Evolutionary conservation across 768 basidiomycete species (phyloP).

Genomic region (Macrolepiota albuminosa): DNA sequence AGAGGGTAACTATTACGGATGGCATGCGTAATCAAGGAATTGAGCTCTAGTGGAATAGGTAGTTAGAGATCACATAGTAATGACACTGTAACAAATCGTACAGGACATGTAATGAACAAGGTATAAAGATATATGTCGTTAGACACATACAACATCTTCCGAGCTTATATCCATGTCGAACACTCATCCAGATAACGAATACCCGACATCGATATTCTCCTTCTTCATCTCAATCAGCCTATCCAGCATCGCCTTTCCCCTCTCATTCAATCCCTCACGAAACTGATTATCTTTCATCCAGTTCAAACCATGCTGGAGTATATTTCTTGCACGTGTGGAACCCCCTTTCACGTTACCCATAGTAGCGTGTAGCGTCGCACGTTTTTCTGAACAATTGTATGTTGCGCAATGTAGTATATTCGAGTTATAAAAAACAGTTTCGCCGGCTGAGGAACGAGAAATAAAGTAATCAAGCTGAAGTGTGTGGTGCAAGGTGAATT

Average conservation of each 20-base stretch:
- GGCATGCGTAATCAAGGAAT: too few species aligned
- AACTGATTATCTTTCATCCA: constrained; percentile 65
- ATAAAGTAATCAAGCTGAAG: background rate
- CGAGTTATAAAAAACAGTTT: constrained; percentile 77
- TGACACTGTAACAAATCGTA: too few species aligned
- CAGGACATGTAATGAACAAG: too few species aligned
- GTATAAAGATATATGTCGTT: background rate
- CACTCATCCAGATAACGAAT: constrained; percentile 35
- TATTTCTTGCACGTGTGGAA: constrained; percentile 57
- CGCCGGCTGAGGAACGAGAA: constrained; percentile 44
- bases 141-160: background rate
- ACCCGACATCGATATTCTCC: constrained; percentile 40
- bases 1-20: too few species aligned
- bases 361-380: constrained; percentile 68
- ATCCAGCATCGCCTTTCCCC: constrained; percentile 52
- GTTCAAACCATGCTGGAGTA: constrained; percentile 67
- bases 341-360: constrained; percentile 65
- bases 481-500: background rate
- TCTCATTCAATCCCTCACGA: constrained; percentile 35
- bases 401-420: constrained; percentile 75
- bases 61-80: too few species aligned
- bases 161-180: background rate
- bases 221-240: constrained; percentile 51
- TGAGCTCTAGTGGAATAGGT: too few species aligned
- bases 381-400: constrained; percentile 43